phyloP scores from a whole-genome alignment of 1,284 basidiomycete species.

The Inonotus obliquus region DNA sequence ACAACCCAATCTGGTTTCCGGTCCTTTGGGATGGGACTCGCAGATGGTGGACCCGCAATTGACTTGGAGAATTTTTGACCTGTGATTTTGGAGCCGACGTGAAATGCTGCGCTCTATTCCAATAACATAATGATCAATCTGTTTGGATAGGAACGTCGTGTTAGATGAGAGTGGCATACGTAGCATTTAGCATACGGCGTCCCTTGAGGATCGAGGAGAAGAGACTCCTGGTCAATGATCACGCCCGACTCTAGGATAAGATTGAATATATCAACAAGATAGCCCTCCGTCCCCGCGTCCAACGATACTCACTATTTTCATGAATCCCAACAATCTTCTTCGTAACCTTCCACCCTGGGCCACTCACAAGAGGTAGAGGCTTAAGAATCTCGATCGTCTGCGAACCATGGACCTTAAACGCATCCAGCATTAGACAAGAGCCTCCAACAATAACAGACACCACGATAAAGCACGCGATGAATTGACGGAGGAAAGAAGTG shows the following conservation, averaged over 20 bases:
- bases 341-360: constrained; percentile 61
- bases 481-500: background rate
- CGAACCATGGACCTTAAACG: constrained; percentile 58
- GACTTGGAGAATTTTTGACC: constrained; percentile 64
- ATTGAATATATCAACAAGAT: background rate
- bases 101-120: constrained; percentile 61
- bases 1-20: constrained; percentile 66
- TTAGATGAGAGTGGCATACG: no score
- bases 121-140: no score
- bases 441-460: no score
- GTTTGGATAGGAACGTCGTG: no score
- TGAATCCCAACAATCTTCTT: constrained; percentile 57
- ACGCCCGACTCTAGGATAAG: constrained; percentile 62
- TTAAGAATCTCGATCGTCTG: constrained; percentile 72
- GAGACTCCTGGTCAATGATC: constrained; percentile 59
- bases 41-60: constrained; percentile 63
- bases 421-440: no score
- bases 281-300: background rate
- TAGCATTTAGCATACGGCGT: constrained; percentile 69
- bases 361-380: constrained; percentile 60
- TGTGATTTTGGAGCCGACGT: constrained; percentile 70
- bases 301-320: constrained; percentile 64
- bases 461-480: constrained; percentile 2
- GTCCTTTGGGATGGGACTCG: constrained; percentile 63
- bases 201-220: constrained; percentile 59